A percentile compares a stretch with the other conserved stretches of the same genome.
phyloP scores from a whole-genome alignment of 1,284 basidiomycete species.

The Marasmius tenuissimus region DNA sequence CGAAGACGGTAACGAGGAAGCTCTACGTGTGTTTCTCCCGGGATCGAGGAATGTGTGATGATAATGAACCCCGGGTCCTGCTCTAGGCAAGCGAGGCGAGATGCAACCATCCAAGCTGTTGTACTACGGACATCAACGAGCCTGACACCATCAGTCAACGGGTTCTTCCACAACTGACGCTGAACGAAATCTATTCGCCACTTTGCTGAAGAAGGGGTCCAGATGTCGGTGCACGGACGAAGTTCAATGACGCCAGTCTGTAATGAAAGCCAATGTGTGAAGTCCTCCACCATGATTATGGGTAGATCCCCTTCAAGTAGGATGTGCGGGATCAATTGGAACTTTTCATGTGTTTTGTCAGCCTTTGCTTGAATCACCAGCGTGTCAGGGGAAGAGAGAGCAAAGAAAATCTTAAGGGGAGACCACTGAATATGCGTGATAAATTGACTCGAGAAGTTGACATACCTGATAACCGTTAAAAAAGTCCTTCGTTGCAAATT shows the following conservation, averaged over 20 bases:
- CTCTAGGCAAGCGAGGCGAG: slow-evolving; percentile 32
- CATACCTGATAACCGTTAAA: background rate
- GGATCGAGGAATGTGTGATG: slow-evolving; percentile 14
- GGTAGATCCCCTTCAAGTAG: slow-evolving; percentile 39
- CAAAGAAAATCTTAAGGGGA: slow-evolving; percentile 30
- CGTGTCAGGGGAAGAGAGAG: slow-evolving; percentile 15
- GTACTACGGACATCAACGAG: slow-evolving; percentile 24
- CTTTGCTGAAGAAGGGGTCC: slow-evolving; percentile 17
- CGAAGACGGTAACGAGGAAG: slow-evolving; percentile 36
- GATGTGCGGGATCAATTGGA: slow-evolving; percentile 37
- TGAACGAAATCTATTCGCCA: too few species aligned
- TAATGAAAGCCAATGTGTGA: slow-evolving; percentile 40
- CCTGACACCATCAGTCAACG: too few species aligned
- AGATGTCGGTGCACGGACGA: slow-evolving; percentile 26
- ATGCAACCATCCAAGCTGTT: slow-evolving; percentile 30
- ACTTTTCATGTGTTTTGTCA: slow-evolving; percentile 4
- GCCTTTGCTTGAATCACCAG: slow-evolving; percentile 31
- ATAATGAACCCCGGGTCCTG: slow-evolving; percentile 26
- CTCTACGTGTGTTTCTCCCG: slow-evolving; percentile 10
- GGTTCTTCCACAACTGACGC: too few species aligned
- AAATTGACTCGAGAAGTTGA: background rate
- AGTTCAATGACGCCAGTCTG: slow-evolving; percentile 32
- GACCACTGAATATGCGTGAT: too few species aligned
- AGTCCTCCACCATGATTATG: slow-evolving; percentile 26
- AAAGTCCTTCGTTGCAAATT: background rate